These are phyloP conservation scores for Coniferiporia weirii DNA, from an alignment of 1,284 basidiomycete species.

Conservation along the genomic window DNA sequence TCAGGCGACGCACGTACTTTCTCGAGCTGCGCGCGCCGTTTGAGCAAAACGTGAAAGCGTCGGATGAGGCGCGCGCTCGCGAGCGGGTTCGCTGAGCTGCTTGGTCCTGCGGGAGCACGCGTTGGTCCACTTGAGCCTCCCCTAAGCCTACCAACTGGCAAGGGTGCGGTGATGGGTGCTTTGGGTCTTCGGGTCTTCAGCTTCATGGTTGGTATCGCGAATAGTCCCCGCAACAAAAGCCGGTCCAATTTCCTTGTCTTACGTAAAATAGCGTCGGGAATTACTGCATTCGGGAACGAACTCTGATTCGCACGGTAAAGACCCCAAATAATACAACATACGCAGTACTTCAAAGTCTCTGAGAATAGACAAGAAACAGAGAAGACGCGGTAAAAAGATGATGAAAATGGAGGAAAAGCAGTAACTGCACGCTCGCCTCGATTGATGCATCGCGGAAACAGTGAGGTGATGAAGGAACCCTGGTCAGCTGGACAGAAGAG, in stretches of 20 bases:
- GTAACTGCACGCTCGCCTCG: background rate
- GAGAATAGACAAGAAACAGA: background rate
- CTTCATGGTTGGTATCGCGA: slow-evolving; percentile 5
- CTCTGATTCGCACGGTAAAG: too few relatives aligned
- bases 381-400: background rate
- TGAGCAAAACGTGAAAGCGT: slow-evolving; percentile 64
- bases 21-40: slow-evolving; percentile 48
- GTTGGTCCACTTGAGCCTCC: background rate
- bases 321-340: background rate
- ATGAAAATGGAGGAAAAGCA: background rate
- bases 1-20: slow-evolving; percentile 22
- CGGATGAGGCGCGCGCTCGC: slow-evolving; percentile 62
- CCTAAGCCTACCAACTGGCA: background rate
- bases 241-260: background rate
- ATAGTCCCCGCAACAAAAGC: background rate
- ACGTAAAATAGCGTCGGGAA: background rate
- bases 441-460: background rate
- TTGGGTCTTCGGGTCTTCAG: slow-evolving; percentile 14
- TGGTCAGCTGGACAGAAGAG: background rate
- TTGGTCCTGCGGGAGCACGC: background rate
- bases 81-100: slow-evolving; percentile 40
- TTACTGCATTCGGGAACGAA: background rate
- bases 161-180: slow-evolving; percentile 12
- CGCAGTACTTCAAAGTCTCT: background rate
- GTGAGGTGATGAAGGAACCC: background rate